Conservation (phyloP, 371 early-diverging fungal species). For the Catenaria anguillulae region DNA sequence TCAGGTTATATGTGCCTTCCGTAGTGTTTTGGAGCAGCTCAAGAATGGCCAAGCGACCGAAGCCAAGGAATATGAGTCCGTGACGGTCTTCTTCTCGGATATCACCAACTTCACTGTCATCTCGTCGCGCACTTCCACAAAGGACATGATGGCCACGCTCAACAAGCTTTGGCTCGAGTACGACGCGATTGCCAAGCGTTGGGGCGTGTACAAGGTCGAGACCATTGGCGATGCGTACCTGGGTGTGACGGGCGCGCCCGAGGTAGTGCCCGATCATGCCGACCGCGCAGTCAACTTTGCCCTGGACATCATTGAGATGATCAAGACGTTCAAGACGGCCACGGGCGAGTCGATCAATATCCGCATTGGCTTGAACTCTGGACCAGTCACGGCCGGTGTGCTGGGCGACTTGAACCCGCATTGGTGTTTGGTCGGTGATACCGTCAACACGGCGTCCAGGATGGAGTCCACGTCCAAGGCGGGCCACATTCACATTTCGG, state of each 20-base stretch:
- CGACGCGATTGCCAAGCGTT: conserved; percentile 21
- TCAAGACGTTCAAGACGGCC: conserved; percentile 16
- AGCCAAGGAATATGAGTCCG: conserved; percentile 19
- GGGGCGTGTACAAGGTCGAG: conserved; percentile 29
- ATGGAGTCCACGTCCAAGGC: conserved; percentile 25
- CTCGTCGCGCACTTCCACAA: conserved; percentile 15
- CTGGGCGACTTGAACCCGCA: conserved; percentile 25
- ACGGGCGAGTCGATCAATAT: conserved; percentile 18
- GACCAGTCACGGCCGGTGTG: conserved; percentile 27
- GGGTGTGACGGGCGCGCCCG: conserved; percentile 23
- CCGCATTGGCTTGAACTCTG: conserved; percentile 25
- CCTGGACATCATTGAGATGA: conserved; percentile 22
- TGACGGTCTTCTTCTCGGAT: conserved; percentile 25
- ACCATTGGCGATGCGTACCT: conserved; percentile 27
- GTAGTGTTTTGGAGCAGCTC: conserved; percentile 18
- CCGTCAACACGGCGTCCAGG: conserved; percentile 29
- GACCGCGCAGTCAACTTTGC: conserved; percentile 20
- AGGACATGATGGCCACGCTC: conserved; percentile 20
- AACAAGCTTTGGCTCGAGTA: conserved; percentile 24
- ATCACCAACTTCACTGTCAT: conserved; percentile 19
- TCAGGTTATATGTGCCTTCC: too few relatives aligned
- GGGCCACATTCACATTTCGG: conserved; percentile 23
- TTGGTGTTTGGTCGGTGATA: conserved; percentile 29
- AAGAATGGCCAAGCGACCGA: conserved; percentile 20
- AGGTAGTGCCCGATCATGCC: conserved; percentile 18